Conservation (phyloP, 139 green algal species). For the Tetradesmus obliquus region DNA sequence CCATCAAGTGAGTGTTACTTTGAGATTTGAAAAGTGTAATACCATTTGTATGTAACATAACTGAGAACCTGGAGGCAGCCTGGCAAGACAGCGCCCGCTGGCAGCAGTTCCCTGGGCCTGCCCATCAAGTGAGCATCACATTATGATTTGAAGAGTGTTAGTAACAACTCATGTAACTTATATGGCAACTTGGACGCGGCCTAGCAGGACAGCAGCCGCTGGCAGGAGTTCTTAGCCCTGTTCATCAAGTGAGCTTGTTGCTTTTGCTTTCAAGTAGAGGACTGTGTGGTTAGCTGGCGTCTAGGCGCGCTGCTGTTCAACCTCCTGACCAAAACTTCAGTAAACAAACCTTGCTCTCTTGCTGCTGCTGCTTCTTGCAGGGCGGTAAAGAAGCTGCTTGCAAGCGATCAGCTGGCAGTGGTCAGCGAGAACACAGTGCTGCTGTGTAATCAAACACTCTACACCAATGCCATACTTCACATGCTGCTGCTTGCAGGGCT, state of each 20-base stretch:
- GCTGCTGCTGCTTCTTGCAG: background rate
- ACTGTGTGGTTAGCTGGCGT: no score
- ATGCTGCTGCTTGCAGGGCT: background rate
- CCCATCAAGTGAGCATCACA: background rate
- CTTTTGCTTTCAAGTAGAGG: no score
- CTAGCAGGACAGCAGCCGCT: background rate
- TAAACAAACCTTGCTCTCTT: background rate
- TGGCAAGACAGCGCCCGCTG: conserved; percentile 17
- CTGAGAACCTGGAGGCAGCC: background rate
- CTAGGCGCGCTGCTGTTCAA: no score
- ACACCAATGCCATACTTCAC: background rate
- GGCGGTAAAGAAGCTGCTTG: background rate
- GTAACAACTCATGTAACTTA: background rate
- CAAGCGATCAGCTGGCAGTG: background rate
- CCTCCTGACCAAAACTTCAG: no score
- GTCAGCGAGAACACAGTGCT: no score
- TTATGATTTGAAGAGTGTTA: background rate
- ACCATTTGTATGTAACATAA: background rate
- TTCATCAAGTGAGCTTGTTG: background rate
- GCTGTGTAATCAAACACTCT: background rate
- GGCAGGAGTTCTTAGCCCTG: conserved; percentile 35
- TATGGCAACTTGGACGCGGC: background rate
- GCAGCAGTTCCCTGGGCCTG: conserved; percentile 36
- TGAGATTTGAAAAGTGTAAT: background rate
- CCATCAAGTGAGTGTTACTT: background rate